Base-by-base conservation (phyloP, 148 eudicot species). In the Camellia lanceoleosa region DNA sequence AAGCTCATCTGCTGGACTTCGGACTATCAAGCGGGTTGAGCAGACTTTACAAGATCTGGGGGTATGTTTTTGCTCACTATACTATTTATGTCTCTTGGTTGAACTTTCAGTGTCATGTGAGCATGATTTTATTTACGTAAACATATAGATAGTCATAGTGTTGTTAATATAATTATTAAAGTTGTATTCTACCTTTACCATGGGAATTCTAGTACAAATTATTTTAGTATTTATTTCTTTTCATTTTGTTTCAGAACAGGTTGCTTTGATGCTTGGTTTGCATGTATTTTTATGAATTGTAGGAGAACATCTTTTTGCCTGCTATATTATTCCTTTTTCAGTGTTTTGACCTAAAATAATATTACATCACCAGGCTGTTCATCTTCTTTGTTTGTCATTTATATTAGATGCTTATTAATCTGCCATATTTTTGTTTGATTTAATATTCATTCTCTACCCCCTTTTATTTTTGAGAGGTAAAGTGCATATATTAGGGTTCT, bases 1-100 rank as follows among this genome's bases (percentile, higher is more conserved):
- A 62, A 96, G 91, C 83, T 84, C 99, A 83, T 86, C 98, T 72
- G 98, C 99, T 23, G 98, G 99, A 80, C 95, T 94, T 78, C 91
- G 97, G 84, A 90, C 97, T 71, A 94, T 94, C 85, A 96, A 96
- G 81, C 90, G 98, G 49, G 95, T 92, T 82, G 99, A 96, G 79
- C 97, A 96, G 83, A 91, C 94, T 79, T 91, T 96, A 86, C 98
- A 94, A 88, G 99, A 96, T 81, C 98, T 96, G 75, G 98, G 94
- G 98, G 99, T 96, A 78, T 80, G 94, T 88, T 71, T 84, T 80
- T 80, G 13, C 67, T 83, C 75, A 63, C 76, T 78, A 46, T 52
- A 19, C 65, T 76, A 30, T 68, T 81, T 38, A 20, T 68, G 3
- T 46, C 51, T 54, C 67, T 64, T 30, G 43, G 61, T 18, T 80